phyloP scores from a whole-genome alignment of 345 rosid species.

The Cardiospermum halicacabum region DNA sequence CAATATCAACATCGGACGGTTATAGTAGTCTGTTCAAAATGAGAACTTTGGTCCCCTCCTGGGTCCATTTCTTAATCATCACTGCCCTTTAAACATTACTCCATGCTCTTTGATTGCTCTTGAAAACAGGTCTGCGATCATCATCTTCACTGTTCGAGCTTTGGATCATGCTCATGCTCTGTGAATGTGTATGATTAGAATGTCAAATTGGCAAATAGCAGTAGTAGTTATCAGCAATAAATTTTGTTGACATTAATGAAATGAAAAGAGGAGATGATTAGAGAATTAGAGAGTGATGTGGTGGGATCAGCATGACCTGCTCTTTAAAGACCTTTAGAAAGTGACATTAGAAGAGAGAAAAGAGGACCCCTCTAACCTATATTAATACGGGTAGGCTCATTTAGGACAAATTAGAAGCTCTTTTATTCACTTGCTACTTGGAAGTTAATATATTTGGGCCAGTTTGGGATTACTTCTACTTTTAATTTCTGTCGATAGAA shows the following conservation, averaged over 20 bases:
- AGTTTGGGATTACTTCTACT: too few relatives aligned
- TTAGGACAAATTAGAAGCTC: conserved; percentile 1
- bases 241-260: neutral
- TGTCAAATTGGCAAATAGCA: too few relatives aligned
- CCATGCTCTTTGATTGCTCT: neutral
- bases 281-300: neutral
- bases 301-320: conserved; percentile 3
- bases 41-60: neutral
- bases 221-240: conserved; percentile 3
- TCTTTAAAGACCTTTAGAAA: conserved; percentile 4
- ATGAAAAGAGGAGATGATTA: neutral
- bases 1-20: conserved; percentile 3
- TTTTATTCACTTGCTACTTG: conserved; percentile 1
- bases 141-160: neutral
- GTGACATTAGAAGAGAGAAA: neutral
- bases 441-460: too few relatives aligned
- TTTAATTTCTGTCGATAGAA: too few relatives aligned
- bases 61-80: neutral
- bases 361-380: neutral
- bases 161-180: too few relatives aligned
- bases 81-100: neutral
- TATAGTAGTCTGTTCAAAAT: neutral
- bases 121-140: neutral
- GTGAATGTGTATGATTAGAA: too few relatives aligned
- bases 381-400: neutral